Conservation (phyloP, 805 yeast species). For the Saturnispora ahearnii region DNA sequence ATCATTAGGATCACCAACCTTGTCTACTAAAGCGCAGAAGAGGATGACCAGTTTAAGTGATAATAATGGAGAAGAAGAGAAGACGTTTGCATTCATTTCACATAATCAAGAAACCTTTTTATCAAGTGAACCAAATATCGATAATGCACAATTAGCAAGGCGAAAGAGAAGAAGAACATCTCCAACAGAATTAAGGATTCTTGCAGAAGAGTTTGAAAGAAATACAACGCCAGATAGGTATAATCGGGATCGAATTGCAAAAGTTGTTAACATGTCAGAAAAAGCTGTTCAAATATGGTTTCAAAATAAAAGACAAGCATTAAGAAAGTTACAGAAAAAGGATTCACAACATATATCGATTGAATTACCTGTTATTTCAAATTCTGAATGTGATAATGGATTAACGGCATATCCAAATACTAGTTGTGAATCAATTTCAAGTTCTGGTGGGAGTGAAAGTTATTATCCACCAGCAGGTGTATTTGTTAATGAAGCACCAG, state of each 20-base stretch:
- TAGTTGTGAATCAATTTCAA: background rate
- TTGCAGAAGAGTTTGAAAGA: constrained; percentile 67
- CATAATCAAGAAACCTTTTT: constrained; percentile 90
- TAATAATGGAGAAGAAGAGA: constrained; percentile 17
- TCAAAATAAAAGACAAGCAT: constrained; percentile 88
- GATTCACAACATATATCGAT: background rate
- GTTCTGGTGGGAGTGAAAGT: background rate
- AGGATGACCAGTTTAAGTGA: background rate
- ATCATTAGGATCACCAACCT: constrained; percentile 4
- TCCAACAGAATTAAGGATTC: constrained; percentile 71
- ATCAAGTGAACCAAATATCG: constrained; percentile 71
- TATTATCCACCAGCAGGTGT: constrained; percentile 2
- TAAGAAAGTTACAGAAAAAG: constrained; percentile 33
- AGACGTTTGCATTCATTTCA: constrained; percentile 76
- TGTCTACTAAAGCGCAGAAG: background rate
- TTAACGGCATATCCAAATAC: background rate
- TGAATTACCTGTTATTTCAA: background rate
- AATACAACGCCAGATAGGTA: constrained; percentile 78
- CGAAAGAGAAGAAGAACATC: constrained; percentile 94
- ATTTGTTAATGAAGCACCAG: background rate
- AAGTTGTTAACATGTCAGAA: constrained; percentile 84
- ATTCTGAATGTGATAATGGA: background rate
- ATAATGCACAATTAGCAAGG: constrained; percentile 87
- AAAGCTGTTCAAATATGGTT: constrained; percentile 98
- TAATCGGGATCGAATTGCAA: constrained; percentile 71